Evolutionary conservation across 257 asterid species (phyloP), one percentile per base, ranked within the genome.

Genomic region (Nemophila menziesii): DNA sequence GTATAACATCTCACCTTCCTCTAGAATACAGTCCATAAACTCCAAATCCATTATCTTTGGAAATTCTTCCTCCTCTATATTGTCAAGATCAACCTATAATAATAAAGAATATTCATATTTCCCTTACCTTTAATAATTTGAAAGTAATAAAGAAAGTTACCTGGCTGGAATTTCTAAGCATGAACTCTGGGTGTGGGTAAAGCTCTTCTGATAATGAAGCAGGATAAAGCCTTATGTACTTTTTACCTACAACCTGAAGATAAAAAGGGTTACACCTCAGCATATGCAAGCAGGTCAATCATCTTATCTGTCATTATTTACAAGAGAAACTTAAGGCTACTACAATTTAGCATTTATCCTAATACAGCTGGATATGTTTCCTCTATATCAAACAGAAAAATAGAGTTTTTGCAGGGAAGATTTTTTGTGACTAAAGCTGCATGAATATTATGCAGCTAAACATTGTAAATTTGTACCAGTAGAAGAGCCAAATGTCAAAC

Each of bases 1-100:
- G 65, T 90, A 90, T 12, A 90, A 79, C 98, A 90, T 85, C 64
- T 90, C 94, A 23, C 98, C 96, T 79, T 90, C 98, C 67, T 85
- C 95, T 40, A 90, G 64, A 55, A 85, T 61, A 86, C 98, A 90
- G 59, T 90, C 98, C 49, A 72, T 24, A 51, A 85, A 90, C 11
- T 77, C 94, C 69, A 85, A 57, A 45, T 72, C 78, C 48, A 44
- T 17, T 37, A 79, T 60, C 47, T 63, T 74, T 0, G 94, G 94
- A 48, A 78, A 84, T 73, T 80, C 84, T 27, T 23, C 46, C 62
- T 69, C 82, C 8, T 85, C 78, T 22, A 85, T 43, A 48, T 77
- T 65, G 64, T 90, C 98, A 36, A 90, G 82, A 66, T 90, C 98
- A 60, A 90, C 96, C 98, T 84, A 63, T 76, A 69, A 49, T 29